Base-by-base conservation (phyloP, 768 basidiomycete genomes). In the Clitopilus hobsonii region DNA sequence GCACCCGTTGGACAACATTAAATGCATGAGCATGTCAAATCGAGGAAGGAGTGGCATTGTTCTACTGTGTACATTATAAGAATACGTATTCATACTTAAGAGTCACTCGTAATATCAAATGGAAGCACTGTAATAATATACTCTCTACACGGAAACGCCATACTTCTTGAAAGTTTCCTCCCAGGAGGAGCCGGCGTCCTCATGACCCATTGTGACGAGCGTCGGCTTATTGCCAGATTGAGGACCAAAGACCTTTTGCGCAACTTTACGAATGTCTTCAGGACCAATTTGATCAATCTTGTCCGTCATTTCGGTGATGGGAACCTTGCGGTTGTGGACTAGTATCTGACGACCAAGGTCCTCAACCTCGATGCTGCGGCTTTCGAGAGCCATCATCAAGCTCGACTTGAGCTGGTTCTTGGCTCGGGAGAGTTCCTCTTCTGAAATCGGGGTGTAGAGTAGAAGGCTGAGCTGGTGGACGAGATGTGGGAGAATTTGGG, bases 401-500 rank as follows among this genome's bases (percentile, higher is more conserved):
- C 85, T 88, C 22, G 88, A 89, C 69, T 93, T 93, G 58, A 98
- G 83, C 77, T 98, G 95, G 65, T 98, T 98, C 76, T 94, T 94
- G 32, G 96, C 95, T 55, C 96, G 79, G 55, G 75, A 75, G 28
- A 98, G 80, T 68, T 98, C 96, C 11, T 64, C 68, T 45, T 78
- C 71, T 3, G 86, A 84, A 18, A 89, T 78, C 13, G 78, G 75
- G 11, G 82, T 77, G 68, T 92, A 86, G 52, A 93, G 77, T 55
- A 98, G 74, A 52, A 90, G 60, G 65, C 92, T 90, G 10, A 98
- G 78, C 69, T 98, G 94, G 64, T 94, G 87, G 1, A 90, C 85
- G 49, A 98, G 81, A 62, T 96, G 85, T 1, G 91, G 86, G 45
- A 94, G 72, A 54, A 95, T 86, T 62, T 89, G 83, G 26, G 77